Conservation (phyloP, 2,329 filamentous ascomycete genomes). For the Xylariales sp. region DNA sequence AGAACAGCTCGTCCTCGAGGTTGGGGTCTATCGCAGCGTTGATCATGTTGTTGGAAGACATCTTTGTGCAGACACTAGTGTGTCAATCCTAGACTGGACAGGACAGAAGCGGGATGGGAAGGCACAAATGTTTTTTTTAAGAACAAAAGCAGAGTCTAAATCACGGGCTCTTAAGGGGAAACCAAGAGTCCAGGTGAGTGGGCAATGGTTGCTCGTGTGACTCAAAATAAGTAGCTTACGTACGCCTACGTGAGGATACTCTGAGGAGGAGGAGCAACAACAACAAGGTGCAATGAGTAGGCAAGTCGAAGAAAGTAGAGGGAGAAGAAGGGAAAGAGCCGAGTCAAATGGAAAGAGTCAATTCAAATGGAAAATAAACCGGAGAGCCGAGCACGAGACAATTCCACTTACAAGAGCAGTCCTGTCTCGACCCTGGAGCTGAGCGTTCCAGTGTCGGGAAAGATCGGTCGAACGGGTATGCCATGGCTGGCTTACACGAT, state of each 20-base stretch:
- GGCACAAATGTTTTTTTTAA: no score
- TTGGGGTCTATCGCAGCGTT: conserved; percentile 52
- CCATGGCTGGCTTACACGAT: background rate
- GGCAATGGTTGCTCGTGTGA: background rate
- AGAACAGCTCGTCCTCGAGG: conserved; percentile 63
- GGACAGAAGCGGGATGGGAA: no score
- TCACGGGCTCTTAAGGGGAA: background rate
- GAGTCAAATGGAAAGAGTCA: no score
- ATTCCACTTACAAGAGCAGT: background rate
- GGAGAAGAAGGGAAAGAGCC: conserved; percentile 3
- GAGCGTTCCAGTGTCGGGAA: conserved; percentile 16
- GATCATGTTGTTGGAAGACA: conserved; percentile 61
- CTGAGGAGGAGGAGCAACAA: conserved; percentile 1
- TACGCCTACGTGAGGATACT: no score
- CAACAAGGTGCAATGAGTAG: background rate
- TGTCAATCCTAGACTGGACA: background rate
- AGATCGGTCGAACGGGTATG: conserved; percentile 29
- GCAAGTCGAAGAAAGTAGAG: conserved; percentile 1
- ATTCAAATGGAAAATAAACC: no score
- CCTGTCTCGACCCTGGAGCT: no score
- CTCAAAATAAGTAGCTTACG: no score
- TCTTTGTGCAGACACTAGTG: conserved; percentile 27
- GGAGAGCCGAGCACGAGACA: no score
- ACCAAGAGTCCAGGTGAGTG: background rate
- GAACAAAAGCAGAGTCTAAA: no score